A percentile compares a stretch with the other conserved stretches of the same genome.
phyloP scores from a whole-genome alignment of 1,284 basidiomycete species.

The Cryptococcus sp. region DNA sequence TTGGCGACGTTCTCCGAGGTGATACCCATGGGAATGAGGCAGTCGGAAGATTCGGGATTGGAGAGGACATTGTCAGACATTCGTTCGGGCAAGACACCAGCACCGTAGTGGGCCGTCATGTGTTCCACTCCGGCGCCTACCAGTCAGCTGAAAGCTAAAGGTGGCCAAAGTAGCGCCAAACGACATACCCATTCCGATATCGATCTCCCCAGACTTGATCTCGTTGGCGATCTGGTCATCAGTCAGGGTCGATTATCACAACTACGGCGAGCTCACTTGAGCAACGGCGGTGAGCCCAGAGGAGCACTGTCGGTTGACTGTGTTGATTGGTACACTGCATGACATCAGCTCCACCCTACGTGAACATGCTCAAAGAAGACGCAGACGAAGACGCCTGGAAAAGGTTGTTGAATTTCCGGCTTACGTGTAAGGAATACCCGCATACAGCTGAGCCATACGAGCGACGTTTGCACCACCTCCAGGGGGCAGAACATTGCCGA shows the following conservation, averaged over 20 bases:
- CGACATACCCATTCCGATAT: conserved; percentile 78
- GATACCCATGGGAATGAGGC: conserved; percentile 92
- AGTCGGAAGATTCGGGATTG: conserved; percentile 79
- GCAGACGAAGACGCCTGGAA: too few relatives aligned
- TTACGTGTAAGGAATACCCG: conserved; percentile 78
- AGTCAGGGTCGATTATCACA: not conserved
- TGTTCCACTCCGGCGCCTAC: conserved; percentile 88
- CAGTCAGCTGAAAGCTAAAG: conserved; percentile 6
- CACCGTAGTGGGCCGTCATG: conserved; percentile 83
- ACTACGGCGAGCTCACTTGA: conserved; percentile 44
- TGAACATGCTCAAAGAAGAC: too few relatives aligned
- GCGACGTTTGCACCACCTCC: conserved; percentile 83
- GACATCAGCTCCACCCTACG: too few relatives aligned
- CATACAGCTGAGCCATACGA: conserved; percentile 89
- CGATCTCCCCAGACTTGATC: conserved; percentile 76
- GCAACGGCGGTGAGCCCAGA: conserved; percentile 83
- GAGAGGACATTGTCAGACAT: conserved; percentile 75
- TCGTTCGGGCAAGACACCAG: conserved; percentile 62
- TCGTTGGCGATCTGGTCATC: conserved; percentile 70
- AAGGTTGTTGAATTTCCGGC: conserved; percentile 10
- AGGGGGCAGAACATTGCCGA: conserved; percentile 90
- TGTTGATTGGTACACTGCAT: conserved; percentile 64
- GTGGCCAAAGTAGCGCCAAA: not conserved
- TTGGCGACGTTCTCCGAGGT: conserved; percentile 91
- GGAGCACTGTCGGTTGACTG: conserved; percentile 92